These are phyloP conservation scores for Moelleriella libera DNA, from an alignment of 2,329 filamentous ascomycete species.

Conservation along the genomic window DNA sequence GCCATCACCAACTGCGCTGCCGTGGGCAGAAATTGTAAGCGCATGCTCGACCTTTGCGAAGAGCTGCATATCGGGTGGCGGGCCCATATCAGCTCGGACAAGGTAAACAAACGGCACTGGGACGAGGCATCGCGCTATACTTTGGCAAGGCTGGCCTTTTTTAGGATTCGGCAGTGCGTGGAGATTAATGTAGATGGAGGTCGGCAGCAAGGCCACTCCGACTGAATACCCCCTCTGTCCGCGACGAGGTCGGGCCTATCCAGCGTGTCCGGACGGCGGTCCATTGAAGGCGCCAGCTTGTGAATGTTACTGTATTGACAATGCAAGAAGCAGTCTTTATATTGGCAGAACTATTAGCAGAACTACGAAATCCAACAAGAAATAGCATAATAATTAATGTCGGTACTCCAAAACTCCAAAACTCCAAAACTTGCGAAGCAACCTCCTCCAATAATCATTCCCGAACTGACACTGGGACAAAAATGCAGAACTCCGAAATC, in stretches of 20 bases:
- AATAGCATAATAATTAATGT: too few species aligned
- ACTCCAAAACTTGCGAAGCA: neutral
- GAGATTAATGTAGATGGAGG: conserved; percentile 36
- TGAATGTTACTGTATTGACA: too few species aligned
- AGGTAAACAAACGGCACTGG: conserved; percentile 47
- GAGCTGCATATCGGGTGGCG: conserved; percentile 51
- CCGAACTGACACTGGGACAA: neutral
- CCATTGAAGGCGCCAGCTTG: too few species aligned
- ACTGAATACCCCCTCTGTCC: too few species aligned
- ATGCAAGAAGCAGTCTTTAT: too few species aligned
- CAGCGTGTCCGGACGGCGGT: too few species aligned
- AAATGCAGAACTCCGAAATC: conserved; percentile 25
- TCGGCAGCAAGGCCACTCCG: too few species aligned
- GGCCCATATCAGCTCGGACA: conserved; percentile 74
- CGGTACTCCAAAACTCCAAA: too few species aligned
- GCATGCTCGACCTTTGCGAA: conserved; percentile 53
- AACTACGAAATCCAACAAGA: too few species aligned
- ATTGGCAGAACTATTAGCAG: too few species aligned
- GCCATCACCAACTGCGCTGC: conserved; percentile 55
- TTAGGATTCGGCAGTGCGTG: conserved; percentile 40
- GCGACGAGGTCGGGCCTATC: too few species aligned
- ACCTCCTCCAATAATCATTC: neutral
- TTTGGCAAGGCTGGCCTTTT: conserved; percentile 31
- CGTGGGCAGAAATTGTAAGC: conserved; percentile 50
- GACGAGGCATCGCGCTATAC: neutral